These are phyloP conservation scores for Suillus paluster DNA, from an alignment of 768 basidiomycete species.

Conservation along the genomic window DNA sequence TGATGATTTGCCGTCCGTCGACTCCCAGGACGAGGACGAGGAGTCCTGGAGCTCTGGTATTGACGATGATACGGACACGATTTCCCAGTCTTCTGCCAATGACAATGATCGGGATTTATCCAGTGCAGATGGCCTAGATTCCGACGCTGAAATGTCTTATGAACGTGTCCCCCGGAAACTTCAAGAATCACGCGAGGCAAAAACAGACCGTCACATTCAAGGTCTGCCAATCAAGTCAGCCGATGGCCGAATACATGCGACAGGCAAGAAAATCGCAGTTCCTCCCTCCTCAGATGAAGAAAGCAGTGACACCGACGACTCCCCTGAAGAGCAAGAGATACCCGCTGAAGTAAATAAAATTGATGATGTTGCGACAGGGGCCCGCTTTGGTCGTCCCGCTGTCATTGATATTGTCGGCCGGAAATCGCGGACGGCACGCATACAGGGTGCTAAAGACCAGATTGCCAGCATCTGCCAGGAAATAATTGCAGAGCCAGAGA, in stretches of 20 bases:
- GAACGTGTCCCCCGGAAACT: constrained; percentile 64
- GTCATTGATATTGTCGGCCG: constrained; percentile 73
- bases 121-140: constrained; percentile 37
- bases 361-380: constrained; percentile 82
- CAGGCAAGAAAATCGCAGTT: constrained; percentile 39
- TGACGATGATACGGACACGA: constrained; percentile 35
- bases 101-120: constrained; percentile 19
- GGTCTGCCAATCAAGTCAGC: constrained; percentile 87
- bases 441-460: constrained; percentile 89
- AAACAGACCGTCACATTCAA: constrained; percentile 55
- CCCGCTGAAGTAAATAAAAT: constrained; percentile 35
- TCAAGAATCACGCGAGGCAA: constrained; percentile 47
- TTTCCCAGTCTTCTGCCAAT: constrained; percentile 24
- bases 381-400: constrained; percentile 85
- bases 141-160: constrained; percentile 77
- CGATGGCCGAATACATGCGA: constrained; percentile 74
- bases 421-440: constrained; percentile 63
- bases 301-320: constrained; percentile 40
- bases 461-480: constrained; percentile 94
- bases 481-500: constrained; percentile 93
- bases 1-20: constrained; percentile 70
- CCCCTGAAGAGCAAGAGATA: constrained; percentile 34
- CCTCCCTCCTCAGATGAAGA: constrained; percentile 30
- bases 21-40: constrained; percentile 68
- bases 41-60: constrained; percentile 52